Evolutionary conservation across 352 stramenopile genomes (phyloP).

Genomic region (Phytophthora sojae): DNA sequence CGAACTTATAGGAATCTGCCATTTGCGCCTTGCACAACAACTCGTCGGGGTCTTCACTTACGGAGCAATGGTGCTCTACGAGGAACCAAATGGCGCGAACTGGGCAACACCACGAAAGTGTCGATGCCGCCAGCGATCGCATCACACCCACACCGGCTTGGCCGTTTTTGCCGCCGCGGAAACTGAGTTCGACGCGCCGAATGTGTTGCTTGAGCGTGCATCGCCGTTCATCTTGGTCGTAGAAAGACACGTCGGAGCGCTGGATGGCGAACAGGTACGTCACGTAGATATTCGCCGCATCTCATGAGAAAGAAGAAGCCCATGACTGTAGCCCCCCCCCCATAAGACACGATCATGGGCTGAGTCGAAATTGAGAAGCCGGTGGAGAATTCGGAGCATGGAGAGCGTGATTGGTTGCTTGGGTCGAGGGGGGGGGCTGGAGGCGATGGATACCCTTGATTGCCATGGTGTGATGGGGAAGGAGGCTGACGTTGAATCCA

Average conservation of each 20-base stretch:
- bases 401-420: constrained; percentile 28
- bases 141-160: constrained; percentile 6
- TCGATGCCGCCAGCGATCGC: constrained; percentile 5
- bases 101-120: constrained; percentile 6
- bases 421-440: constrained; percentile 8
- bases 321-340: constrained; percentile 39
- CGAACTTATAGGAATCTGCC: constrained; percentile 4
- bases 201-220: neutral
- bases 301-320: constrained; percentile 31
- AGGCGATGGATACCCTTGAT: constrained; percentile 33
- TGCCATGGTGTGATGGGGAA: constrained; percentile 29
- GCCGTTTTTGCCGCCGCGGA: constrained; percentile 36
- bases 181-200: constrained; percentile 9
- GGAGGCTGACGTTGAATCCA: constrained; percentile 29
- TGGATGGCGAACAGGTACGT: constrained; percentile 29
- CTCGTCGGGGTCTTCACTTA: constrained; percentile 8
- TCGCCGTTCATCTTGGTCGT: neutral
- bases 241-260: neutral
- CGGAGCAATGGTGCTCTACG: neutral
- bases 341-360: constrained; percentile 42
- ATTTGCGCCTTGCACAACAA: constrained; percentile 15
- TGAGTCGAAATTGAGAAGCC: constrained; percentile 12
- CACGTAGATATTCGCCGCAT: constrained; percentile 18
- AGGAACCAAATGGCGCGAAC: constrained; percentile 16
- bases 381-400: constrained; percentile 23